Base-by-base conservation (phyloP, 148 eudicot species). In the Rhododendron molle region DNA sequence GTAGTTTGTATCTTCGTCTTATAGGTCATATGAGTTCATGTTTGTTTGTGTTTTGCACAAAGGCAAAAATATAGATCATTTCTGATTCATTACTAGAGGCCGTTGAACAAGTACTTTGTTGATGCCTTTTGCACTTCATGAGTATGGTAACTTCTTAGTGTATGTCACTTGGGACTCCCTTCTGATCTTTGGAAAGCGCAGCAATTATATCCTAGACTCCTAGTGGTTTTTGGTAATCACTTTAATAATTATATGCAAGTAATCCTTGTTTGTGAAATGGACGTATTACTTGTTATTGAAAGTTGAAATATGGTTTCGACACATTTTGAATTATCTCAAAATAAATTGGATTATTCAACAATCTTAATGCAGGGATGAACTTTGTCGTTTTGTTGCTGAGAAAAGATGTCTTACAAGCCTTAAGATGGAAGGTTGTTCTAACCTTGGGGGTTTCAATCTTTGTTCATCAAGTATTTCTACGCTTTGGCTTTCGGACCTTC, bases 401-500 rank as follows among this genome's bases (percentile, higher is more conserved):
- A 97, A 89, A 86, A 89, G 93, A 71, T 89, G 88, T 87, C 96
- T 97, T 77, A 83, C 95, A 72, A 94, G 90, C 89, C 91, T 97
- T 83, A 97, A 95, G 89, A 92, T 97, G 94, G 98, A 97, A 90
- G 98, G 98, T 28, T 95, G 98, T 92, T 87, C 90, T 71, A 90
- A 90, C 87, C 88, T 97, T 77, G 94, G 98, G 82, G 89, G 94
- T 38, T 88, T 95, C 73, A 54, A 85, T 83, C 87, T 95, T 83
- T 89, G 91, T 85, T 97, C 99, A 43, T 87, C 90, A 58, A 92
- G 93, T 83, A 94, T 97, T 71, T 92, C 93, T 49, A 95, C 92
- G 38, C 87, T 97, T 60, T 95, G 98, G 95, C 98, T 97, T 85
- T 95, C 99, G 26, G 96, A 91, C 89, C 99, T 97, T 79, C 95